Base-by-base conservation (phyloP, 169 alveolate genomes). In the Plasmodium yoelii region DNA sequence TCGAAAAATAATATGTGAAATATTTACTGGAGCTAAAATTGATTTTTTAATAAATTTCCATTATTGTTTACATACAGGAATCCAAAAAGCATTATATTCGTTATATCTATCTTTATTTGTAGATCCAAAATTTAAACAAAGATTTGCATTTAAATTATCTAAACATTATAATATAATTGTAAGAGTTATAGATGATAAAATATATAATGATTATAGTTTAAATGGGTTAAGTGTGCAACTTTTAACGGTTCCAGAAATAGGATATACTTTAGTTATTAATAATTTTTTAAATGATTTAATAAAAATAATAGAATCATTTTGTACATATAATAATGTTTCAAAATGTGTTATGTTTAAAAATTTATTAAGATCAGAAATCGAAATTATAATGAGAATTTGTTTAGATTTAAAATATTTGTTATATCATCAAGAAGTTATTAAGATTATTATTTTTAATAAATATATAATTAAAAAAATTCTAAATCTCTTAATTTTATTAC, bases 121-220 rank as follows among this genome's bases (percentile, higher is more conserved):
- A 5, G 86, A 82, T 22, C 90, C 90, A 34, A 9, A 68, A 55
- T 82, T 82, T 70, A 82, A 82, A 56, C 84, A 68, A 44, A 39
- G 90, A 24, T 82, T 82, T 82, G 90, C 86, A 1, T 82, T 82
- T 28, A 82, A 82, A 18, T 56, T 82, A 15, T 47, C 86, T 6
- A 67, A 68, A 15, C 71, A 68, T 82, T 82, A 82, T 47, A 57
- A 51, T 56, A 15, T 51, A 0, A 49, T 82, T 10, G 71, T 82
- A 3, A 69, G 84, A 5, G 73, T 68, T 18, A 46, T 42, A 44
- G 80, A 82, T 67, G 80, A 55, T 15, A 67, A 34, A 15, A 39
- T 51, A 1, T 77, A 63, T 42, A 56, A 65, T 61, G 90, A 68
- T 68, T 53, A 68, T 22, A 28, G 69, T 44, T 55, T 82, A 5